Percentiles rank a stretch among this genome's conserved stretches.
phyloP scores from a whole-genome alignment of 202 grass and related monocot species.

The Elaeis oleifera region DNA sequence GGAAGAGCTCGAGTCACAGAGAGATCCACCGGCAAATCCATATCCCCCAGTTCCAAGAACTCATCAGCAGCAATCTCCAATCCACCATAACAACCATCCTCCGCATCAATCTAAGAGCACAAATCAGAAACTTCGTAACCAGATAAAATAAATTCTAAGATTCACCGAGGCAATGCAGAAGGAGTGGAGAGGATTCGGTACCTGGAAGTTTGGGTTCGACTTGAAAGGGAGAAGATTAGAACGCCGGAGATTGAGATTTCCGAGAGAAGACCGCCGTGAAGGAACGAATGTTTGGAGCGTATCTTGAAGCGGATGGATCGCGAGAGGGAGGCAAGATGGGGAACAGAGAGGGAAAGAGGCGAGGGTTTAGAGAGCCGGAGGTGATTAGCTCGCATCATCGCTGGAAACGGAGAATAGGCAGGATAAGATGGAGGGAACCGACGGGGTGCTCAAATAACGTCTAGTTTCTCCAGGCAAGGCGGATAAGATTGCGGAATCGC shows the following conservation, averaged over 20 bases:
- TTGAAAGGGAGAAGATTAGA: not conserved
- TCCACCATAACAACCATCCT: constrained; percentile 13
- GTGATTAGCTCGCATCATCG: no score
- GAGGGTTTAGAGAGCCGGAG: not conserved
- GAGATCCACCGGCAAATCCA: constrained; percentile 44
- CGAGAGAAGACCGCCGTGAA: no score
- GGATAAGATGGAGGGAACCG: no score
- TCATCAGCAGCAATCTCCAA: constrained; percentile 58
- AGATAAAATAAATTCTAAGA: not conserved
- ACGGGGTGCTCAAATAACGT: no score
- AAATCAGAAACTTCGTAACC: not conserved
- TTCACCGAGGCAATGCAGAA: not conserved
- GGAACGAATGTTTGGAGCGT: no score
- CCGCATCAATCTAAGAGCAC: constrained; percentile 16
- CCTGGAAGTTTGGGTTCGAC: not conserved
- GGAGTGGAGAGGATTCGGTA: not conserved
- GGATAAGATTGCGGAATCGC: no score
- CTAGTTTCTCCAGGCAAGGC: no score
- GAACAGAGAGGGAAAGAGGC: no score
- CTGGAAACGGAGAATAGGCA: no score
- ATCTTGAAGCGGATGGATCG: no score
- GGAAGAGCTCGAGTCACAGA: constrained; percentile 41
- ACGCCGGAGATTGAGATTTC: not conserved
- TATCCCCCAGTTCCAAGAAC: constrained; percentile 16
- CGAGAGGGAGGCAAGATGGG: no score